Base-by-base conservation (phyloP, 495 filamentous ascomycete genomes). In the Aspergillus funiculosus region DNA sequence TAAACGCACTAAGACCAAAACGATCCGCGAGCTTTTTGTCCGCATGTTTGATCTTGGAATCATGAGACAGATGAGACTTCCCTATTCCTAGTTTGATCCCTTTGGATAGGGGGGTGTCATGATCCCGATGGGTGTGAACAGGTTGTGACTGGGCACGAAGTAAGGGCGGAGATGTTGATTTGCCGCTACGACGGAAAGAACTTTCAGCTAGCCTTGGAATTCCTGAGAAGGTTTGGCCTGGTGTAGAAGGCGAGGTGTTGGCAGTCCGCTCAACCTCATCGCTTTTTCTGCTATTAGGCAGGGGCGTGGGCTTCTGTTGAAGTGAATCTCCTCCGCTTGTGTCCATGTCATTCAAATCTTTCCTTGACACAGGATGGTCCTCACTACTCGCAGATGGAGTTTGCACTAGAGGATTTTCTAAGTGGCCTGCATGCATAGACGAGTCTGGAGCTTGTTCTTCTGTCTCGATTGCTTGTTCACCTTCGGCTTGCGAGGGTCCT, bases 11-110 rank as follows among this genome's bases (percentile, higher is more conserved):
- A 5, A 88, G 51, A 1, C 77, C 75, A 15, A 89, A 61, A 28
- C 84, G 75, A 26, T 86, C 84, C 3, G 76, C 74, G 3, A 89
- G 62, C 55, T 85, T 89, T 60, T 83, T 90, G 29, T 92, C 88
- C 2, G 68, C 61, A 31, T 75, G 65, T 34, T 74, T 70, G 7
- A 62, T 59, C 10, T 56, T 56, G 17, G 54, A 53, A 5, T 69
- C 59, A 13, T 26, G 53, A 32, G 47, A 25, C n/a, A 39, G 46
- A 13, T 42, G 52, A 9, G 54, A 24, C n/a, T 53, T 62, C 6
- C 52, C 50, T 7, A 56, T 43, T 2, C 59, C 61, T 22, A 51
- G 40, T 13, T 57, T 69, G 15, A 56, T 43, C 5, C 53, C 49
- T 32, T 40, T 58, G 14, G 54, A 36, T 14, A 54, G 43, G 22